Base-by-base conservation (phyloP, 192 early-diverging fungal genomes). In the Dimargaris xerosporica region DNA sequence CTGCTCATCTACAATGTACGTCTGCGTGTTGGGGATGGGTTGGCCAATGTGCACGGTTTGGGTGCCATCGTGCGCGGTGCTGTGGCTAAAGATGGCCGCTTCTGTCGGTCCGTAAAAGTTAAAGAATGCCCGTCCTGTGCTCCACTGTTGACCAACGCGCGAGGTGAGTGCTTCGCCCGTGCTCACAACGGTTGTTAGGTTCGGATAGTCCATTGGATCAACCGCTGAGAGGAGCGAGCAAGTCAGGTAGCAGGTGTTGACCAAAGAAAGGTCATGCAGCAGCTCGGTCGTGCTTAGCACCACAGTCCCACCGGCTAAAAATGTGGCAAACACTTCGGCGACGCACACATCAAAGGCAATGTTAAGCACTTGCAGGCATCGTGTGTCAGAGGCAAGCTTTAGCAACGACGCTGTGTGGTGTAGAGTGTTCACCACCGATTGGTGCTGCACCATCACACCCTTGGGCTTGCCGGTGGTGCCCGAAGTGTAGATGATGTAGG, bases 381-480 rank as follows among this genome's bases (percentile, higher is more conserved):
- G 56, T 17, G 13, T 39, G 3, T 34, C 19, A 15, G 6, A 34
- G 4, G 28, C 2, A 2, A 59, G 41, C 17, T 42, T 19, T 19
- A 41, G 12, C 1, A 2, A 0, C 16, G 29, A 16, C 1, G 23
- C 19, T 13, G 19, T 23, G 4, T 19, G 10, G 1, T n/a, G 23
- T 19, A 59, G 13, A 23, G 21, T 39, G 56, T 59, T 59, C 0
- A 59, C 31, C 5, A 59, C 10, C 10, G 56, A 59, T 19, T 41
- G 16, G 31, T 59, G 56, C 9, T 13, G 26, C 1, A 59, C 34
- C 31, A 19, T 19, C 10, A 59, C 34, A 39, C 56, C 56, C 34
- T 59, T 59, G 30, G 56, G 56, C 34, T 19, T 16, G 23, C 56
- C 56, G 17, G 56, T 59, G 56, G 56, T 59, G 3, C 56, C 56